Conservation (phyloP, 2,329 filamentous ascomycete species). For the Cladosporium cucumerinum region DNA sequence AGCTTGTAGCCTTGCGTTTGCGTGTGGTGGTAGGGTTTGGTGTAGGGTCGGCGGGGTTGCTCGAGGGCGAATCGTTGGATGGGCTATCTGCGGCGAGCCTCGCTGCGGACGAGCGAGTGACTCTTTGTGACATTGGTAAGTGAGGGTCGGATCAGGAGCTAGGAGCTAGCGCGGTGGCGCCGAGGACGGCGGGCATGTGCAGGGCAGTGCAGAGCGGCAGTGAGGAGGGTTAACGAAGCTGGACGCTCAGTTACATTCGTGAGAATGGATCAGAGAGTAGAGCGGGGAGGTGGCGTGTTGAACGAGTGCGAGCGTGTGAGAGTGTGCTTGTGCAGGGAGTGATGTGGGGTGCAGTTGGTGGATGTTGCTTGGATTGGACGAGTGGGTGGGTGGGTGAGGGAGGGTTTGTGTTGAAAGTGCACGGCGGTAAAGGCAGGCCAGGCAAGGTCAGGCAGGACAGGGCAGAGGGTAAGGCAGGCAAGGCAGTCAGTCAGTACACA, state of each 20-base stretch:
- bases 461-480: no score
- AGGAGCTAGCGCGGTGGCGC: conserved; percentile 8
- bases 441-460: background rate
- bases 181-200: conserved; percentile 11
- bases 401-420: background rate
- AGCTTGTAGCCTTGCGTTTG: conserved; percentile 71
- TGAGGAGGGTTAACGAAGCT: conserved; percentile 10
- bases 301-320: conserved; percentile 59
- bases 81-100: conserved; percentile 70
- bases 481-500: conserved; percentile 9
- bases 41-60: conserved; percentile 19
- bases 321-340: background rate
- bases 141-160: conserved; percentile 11
- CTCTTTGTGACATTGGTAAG: conserved; percentile 87
- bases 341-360: background rate
- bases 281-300: conserved; percentile 68
- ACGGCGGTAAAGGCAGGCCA: background rate
- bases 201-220: background rate
- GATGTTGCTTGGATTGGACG: background rate
- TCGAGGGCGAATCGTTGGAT: conserved; percentile 37
- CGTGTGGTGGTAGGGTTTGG: conserved; percentile 43
- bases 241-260: conserved; percentile 16
- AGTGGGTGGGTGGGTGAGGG: background rate
- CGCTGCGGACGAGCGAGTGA: conserved; percentile 80
- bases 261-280: conserved; percentile 69